These are phyloP conservation scores for Trifolium dubium DNA, from an alignment of 306 rosid genomes.

Conservation along the genomic window DNA sequence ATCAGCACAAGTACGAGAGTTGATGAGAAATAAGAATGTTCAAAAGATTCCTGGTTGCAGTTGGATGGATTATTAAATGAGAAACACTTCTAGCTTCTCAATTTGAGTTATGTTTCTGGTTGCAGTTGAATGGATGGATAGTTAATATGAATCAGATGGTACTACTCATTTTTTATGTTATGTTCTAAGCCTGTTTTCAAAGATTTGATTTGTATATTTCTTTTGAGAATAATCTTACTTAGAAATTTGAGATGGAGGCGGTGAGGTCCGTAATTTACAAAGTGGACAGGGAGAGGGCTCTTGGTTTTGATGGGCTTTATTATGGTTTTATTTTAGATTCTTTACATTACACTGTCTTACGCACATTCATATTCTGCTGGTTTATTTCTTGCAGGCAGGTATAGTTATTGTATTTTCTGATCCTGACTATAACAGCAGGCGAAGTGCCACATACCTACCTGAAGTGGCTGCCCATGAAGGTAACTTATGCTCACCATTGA, in stretches of 20 bases:
- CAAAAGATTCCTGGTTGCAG: conserved; percentile 68
- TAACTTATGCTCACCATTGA: conserved; percentile 38
- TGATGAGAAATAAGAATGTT: conserved; percentile 59
- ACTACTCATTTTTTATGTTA: background rate
- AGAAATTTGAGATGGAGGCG: background rate
- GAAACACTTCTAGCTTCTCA: background rate
- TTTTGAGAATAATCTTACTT: conserved; percentile 18
- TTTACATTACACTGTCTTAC: conserved; percentile 28
- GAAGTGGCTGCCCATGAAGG: conserved; percentile 98
- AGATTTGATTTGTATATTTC: conserved; percentile 3
- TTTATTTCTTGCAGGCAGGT: conserved; percentile 71
- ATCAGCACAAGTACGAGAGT: conserved; percentile 62
- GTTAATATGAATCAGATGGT: background rate
- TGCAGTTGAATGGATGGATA: too few species aligned
- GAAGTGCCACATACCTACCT: conserved; percentile 96
- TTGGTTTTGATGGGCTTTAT: background rate
- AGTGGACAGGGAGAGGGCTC: background rate
- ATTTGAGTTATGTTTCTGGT: too few species aligned
- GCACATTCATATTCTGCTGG: conserved; percentile 36
- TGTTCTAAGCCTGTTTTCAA: background rate
- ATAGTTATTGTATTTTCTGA: conserved; percentile 88
- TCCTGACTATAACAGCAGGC: conserved; percentile 79
- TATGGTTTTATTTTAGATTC: background rate
- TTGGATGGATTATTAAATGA: conserved; percentile 63
- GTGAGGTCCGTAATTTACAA: background rate